Evolutionary conservation across 768 basidiomycete genomes (phyloP).

Genomic region (Floccularia luteovirens): DNA sequence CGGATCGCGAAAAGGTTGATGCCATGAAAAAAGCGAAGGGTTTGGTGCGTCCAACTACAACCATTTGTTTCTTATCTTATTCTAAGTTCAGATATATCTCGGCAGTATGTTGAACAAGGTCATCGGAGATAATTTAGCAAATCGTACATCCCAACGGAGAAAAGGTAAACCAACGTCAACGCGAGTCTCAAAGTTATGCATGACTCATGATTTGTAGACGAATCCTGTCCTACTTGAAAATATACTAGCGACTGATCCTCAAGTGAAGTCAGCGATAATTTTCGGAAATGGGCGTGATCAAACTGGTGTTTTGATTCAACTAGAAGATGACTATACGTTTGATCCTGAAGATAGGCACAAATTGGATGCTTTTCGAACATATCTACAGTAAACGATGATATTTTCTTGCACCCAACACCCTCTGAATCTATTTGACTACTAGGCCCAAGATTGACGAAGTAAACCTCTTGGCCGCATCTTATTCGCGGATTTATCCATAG

Average conservation of each 20-base stretch:
- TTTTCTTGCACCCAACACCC: background rate
- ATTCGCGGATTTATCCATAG: no score
- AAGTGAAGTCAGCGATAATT: background rate
- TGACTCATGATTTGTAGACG: background rate
- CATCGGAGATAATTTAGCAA: conserved; percentile 2
- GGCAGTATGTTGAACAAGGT: conserved; percentile 4
- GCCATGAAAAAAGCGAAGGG: background rate
- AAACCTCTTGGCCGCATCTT: no score
- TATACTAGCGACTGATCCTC: background rate
- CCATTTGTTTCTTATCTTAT: background rate
- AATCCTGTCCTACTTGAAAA: conserved; percentile 5
- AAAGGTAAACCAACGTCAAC: background rate
- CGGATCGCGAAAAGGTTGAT: background rate
- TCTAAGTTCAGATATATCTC: conserved; percentile 2
- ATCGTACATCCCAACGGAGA: conserved; percentile 4
- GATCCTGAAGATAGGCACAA: background rate
- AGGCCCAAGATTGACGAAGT: no score
- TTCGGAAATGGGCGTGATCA: background rate
- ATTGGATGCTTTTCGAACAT: background rate
- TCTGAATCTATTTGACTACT: no score
- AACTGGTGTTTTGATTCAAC: background rate
- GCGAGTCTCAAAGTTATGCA: background rate
- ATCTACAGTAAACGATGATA: background rate
- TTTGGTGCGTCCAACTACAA: background rate
- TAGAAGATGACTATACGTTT: background rate